Evolutionary conservation across 2,329 filamentous ascomycete genomes (phyloP), one percentile per base, ranked within the genome.

Genomic region (Clonostachys sp.): DNA sequence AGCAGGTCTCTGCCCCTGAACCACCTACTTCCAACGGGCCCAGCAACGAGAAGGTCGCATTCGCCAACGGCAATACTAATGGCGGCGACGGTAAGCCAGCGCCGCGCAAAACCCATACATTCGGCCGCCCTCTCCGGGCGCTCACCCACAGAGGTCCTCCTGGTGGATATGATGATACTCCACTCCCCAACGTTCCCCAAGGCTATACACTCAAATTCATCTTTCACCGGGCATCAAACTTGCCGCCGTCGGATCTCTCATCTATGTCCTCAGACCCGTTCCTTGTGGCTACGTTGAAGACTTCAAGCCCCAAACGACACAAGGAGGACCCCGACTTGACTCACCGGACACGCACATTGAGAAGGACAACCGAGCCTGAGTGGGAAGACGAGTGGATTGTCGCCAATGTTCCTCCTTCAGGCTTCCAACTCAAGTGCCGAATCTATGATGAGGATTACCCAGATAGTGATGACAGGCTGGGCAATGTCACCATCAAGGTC

Each of bases 381-480:
- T 97, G 92, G 92, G 78, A 95, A 43, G 81, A 85, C 36, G 80
- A 89, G 50, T 97, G 92, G 92, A 77, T 90, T 18, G 86, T 97
- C 20, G 89, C 89, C 51, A 95, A 96, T 55, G 78, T 96, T 3
- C 91, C 92, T 0, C 73, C 84, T 0, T 81, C 79, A 0, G 91
- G 91, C 5, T 95, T 96, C 68, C 79, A 77, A 48, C 76, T 97
- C 55, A 96, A 96, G 63, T 90, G 89, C 51, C 80, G 89, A 46
- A 68, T 97, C 16, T 95, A 91, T 66, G 92, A 97, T 59, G 92
- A 97, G 64, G 92, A 97, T 66, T 83, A 84, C 34, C 81, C 85
- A 2, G 89, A 96, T 62, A 82, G 87, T 54, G 87, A 97, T 61
- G 92, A 97, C 66, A 79, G 89, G 24, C 76, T 97, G 17, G 92